Evolutionary conservation across 2,329 filamentous ascomycete genomes (phyloP), one percentile per base, ranked within the genome.

Genomic region (Ophiostoma triangulosporum): DNA sequence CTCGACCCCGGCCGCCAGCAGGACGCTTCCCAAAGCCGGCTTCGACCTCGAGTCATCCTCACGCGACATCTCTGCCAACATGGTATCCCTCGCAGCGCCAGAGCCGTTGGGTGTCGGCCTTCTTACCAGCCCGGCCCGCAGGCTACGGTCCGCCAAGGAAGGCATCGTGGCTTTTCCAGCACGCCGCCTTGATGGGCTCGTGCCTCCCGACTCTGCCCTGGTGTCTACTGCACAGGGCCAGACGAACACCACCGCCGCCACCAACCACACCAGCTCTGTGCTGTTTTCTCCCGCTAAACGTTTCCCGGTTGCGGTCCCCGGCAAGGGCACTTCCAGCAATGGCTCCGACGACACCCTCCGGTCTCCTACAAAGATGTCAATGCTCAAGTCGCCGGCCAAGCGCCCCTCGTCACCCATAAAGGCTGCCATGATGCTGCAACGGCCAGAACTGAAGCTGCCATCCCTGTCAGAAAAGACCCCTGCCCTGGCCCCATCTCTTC

Each of bases 81-180:
- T 31, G 9, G 43, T 36, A 1, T 6, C 32, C 7, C 40, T 55
- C 15, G 17, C 48, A 15, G 57, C 66, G 6, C 64, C 68, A 6
- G 70, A 74, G 49, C 60, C 68, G 3, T 12, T 14, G 8, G 61
- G 62, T 24, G 60, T 65, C 4, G 64, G 70, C 1, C 65, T 70
- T 12, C 64, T 81, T 43, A 68, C 65, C 20, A 82, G 77, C 45
- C 78, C 80, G 2, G 75, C 78, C n/a, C 74, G 76, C 53, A 71
- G 78, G 8, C 71, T 75, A 1, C 60, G 70, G 5, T 76, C 78
- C 0, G 70, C 68, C 58, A 81, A 76, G 60, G 78, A 80, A 24
- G 65, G 52, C 3, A 53, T 71, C 0, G 67, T 81, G 62, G 77
- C 71, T 57, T 77, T 75, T 1, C 78, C 79, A 0, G 74, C 79